Evolutionary conservation across 306 rosid species (phyloP), one percentile per base, ranked within the genome.

Genomic region (Pyrus pyrifolia): DNA sequence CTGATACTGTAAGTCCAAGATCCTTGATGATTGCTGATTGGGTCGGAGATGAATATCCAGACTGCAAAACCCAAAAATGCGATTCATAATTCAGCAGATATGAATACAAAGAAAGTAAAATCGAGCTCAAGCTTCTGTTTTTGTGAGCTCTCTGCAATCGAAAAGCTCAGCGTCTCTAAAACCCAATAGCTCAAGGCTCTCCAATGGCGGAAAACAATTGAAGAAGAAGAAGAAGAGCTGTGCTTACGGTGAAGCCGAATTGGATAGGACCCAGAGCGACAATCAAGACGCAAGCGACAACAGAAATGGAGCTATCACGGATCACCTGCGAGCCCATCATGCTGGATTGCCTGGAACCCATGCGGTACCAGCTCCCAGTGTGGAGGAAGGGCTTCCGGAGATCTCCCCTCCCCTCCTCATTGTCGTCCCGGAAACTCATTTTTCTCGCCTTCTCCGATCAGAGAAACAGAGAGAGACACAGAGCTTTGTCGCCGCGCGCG

Each of bases 261-360:
- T 92, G 99, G 72, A 95, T 89, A 23, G 99, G 98, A 62, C 99
- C 99, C 84, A 95, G 74, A 83, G 99, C 99, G 38, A 95, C 97
- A 57, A 95, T 89, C 49, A 92, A 84, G 86, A 95, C 99, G 68
- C 99, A 95, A 11, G 90, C 97, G 62, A 92, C 58, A 7, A 95
- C 97, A 71, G 99, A 95, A 69, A 95, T 79, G 33, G 97, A 87
- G 76, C 86, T 81, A 0, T 95, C 98, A 4, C 92, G 91, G 53
- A 95, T 87, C 78, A 82, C 88, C 84, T 92, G 93, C 10, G 99
- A 92, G n/a, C 90, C 93, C 81, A 89, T 67, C 89, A 89, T 52
- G 74, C 97, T 92, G 70, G 98, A 83, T 58, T 89, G 90, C 78
- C 89, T 82, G 31, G 86, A 88, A 65, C 86, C 91, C 90, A 95